Percentiles rank a stretch among this genome's conserved stretches.
Conservation (phyloP, 2,329 filamentous ascomycete genomes). For the Fusarium subtropicale region DNA sequence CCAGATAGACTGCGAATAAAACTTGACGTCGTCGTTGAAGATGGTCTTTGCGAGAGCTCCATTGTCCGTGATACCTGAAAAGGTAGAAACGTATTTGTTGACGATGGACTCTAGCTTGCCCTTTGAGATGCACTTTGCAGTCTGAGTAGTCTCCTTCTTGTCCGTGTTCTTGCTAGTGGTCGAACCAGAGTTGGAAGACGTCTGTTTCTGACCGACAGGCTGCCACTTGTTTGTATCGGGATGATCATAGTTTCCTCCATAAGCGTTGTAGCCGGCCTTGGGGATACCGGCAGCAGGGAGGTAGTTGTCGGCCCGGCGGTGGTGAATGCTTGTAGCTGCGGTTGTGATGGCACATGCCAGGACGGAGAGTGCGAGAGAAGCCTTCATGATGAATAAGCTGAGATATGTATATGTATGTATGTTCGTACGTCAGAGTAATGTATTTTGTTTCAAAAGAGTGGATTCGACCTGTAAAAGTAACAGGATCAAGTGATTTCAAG, state of each 20-base stretch:
- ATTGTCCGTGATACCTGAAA: constrained; percentile 36
- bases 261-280: constrained; percentile 30
- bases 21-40: constrained; percentile 30
- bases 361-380: constrained; percentile 17
- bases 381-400: constrained; percentile 24
- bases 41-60: constrained; percentile 20
- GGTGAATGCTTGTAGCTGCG: constrained; percentile 20
- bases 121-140: constrained; percentile 20
- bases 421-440: background rate
- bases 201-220: constrained; percentile 22
- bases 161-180: background rate
- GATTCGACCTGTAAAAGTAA: constrained; percentile 6
- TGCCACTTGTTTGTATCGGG: constrained; percentile 29
- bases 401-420: background rate
- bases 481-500: constrained; percentile 21
- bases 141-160: constrained; percentile 1
- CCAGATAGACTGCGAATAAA: constrained; percentile 40
- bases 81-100: constrained; percentile 38
- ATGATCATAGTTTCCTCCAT: constrained; percentile 34
- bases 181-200: background rate
- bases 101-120: constrained; percentile 29
- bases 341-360: constrained; percentile 31
- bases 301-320: constrained; percentile 10
- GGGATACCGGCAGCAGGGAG: constrained; percentile 25
- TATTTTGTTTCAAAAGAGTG: constrained; percentile 23